Evolutionary conservation across 2,329 filamentous ascomycete species (phyloP).

Genomic region (Talaromyces amestolkiae): DNA sequence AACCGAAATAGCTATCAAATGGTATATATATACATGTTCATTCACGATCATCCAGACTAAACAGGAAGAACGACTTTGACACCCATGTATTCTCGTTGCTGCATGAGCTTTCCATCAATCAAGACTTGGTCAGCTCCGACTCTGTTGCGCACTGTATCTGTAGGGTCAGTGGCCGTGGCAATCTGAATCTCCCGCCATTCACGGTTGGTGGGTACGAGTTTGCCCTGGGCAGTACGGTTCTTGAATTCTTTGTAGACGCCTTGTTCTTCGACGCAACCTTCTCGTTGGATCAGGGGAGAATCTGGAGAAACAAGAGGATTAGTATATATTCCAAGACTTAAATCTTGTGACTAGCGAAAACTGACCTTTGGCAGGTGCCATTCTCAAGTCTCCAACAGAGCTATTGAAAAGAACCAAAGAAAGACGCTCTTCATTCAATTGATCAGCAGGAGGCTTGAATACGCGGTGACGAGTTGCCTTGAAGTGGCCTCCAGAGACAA

Average conservation of each 20-base stretch:
- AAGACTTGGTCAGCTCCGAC: constrained; percentile 45
- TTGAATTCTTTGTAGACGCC: constrained; percentile 50
- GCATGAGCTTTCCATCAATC: constrained; percentile 48
- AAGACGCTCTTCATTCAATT: constrained; percentile 38
- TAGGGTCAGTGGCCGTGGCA: constrained; percentile 44
- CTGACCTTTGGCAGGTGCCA: constrained; percentile 38
- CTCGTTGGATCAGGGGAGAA: constrained; percentile 41
- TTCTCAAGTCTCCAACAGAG: constrained; percentile 45
- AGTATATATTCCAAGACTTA: too few species aligned
- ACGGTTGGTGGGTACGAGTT: constrained; percentile 46
- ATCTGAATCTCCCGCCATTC: constrained; percentile 54
- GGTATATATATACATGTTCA: not conserved
- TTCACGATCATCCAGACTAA: constrained; percentile 27
- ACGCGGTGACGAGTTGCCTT: constrained; percentile 49
- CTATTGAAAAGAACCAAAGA: constrained; percentile 49
- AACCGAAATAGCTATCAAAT: not conserved
- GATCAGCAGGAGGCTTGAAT: constrained; percentile 43
- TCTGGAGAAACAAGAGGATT: constrained; percentile 21
- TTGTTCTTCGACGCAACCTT: constrained; percentile 44
- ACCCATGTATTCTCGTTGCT: constrained; percentile 49
- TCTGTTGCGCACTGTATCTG: constrained; percentile 41
- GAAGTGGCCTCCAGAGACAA: constrained; percentile 49
- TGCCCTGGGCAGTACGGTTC: constrained; percentile 39
- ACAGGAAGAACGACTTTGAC: constrained; percentile 48
- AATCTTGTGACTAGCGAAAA: not conserved